These are phyloP conservation scores for Penium margaritaceum DNA, from an alignment of 139 green algal genomes.

Conservation along the genomic window DNA sequence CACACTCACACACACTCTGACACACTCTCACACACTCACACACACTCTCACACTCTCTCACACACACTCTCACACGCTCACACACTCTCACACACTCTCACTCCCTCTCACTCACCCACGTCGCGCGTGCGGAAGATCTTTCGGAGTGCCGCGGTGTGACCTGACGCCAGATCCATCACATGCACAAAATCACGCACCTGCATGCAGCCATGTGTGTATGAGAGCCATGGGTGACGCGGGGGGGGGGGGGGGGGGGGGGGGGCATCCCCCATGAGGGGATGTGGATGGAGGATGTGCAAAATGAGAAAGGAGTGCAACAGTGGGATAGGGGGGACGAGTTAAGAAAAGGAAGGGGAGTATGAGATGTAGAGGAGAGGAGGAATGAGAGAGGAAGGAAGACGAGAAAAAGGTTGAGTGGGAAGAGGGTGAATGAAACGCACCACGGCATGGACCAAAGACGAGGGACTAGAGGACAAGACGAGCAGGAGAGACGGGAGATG, in stretches of 20 bases:
- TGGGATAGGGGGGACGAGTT: background rate
- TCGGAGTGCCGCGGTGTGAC: slow-evolving; percentile 75
- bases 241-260: background rate
- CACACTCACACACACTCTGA: no score
- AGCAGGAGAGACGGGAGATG: no score
- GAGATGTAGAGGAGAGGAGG: background rate
- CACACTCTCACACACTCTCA: no score
- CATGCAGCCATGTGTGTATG: background rate
- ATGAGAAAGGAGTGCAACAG: background rate
- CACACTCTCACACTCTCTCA: no score
- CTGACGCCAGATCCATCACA: slow-evolving; percentile 76
- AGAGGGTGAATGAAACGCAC: no score
- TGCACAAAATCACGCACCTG: slow-evolving; percentile 96
- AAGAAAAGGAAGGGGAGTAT: background rate
- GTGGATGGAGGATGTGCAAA: background rate
- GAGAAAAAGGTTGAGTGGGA: no score
- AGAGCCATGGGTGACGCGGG: no score
- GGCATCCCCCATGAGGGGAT: background rate
- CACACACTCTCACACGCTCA: no score
- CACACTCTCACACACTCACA: no score
- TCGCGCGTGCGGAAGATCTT: slow-evolving; percentile 60
- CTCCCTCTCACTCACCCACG: slow-evolving; percentile 38
- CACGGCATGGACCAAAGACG: no score
- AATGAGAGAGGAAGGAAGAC: background rate
- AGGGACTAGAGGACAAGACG: no score